Evolutionary conservation across 495 filamentous ascomycete genomes (phyloP), one percentile per base, ranked within the genome.

Genomic region (Massariosphaeria phaeospora): DNA sequence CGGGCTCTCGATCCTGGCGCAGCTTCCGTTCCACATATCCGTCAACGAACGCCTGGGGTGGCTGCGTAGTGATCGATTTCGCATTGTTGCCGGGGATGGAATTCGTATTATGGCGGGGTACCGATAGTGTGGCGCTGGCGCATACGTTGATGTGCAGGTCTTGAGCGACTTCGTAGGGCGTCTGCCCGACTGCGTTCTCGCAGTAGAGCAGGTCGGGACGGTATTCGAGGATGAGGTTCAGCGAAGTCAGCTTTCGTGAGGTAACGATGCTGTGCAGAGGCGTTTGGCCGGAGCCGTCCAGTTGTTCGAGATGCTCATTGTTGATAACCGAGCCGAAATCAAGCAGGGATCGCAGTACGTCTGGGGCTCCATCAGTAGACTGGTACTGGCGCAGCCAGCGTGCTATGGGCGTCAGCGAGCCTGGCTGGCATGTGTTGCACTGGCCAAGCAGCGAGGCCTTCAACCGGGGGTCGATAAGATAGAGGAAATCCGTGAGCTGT

Each of bases 151-250:
- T 61, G 68, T 76, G 79, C 2, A 67, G 59, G 45, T 81, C 79
- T 27, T 76, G 73, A 1, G 81, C 79, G 33, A 88, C 73, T 48
- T 91, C 85, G 18, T 74, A 67, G 0, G 85, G 80, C 2, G 85
- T 91, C 10, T 74, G 76, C 10, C 85, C 86, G 0, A 82, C 84
- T 0, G 84, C 75, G 59, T 86, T 89, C 59, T 89, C 86, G 30
- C 79, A 76, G 61, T 77, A 73, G 0, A 88, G 66, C 0, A 88
- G 70, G 30, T 72, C 73, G 1, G 81, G 79, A 12, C 79, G 75
- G 26, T 72, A 70, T 11, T 77, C 70, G 13, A 89, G 61, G 31
- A 89, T 69, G 7, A 70, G 43, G 5, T 71, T 68, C 11, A 78
- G 66, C 0, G 79, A 55, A 8, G 59, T 57, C 7, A 66, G 57